These are phyloP conservation scores for Paramecium primaurelia DNA, from an alignment of 73 alveolate genomes.

Conservation along the genomic window DNA sequence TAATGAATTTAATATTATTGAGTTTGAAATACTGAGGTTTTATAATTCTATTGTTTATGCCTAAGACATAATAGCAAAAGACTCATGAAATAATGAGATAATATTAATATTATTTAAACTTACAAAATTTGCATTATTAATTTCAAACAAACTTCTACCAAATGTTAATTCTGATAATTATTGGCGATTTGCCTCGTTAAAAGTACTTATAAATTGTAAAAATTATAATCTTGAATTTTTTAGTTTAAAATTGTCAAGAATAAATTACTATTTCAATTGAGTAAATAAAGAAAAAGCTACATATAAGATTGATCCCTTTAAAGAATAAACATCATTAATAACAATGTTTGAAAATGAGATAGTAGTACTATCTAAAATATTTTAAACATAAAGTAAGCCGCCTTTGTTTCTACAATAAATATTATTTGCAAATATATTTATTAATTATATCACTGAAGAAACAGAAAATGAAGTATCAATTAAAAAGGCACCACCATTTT, in stretches of 20 bases:
- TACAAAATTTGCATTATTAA: background rate
- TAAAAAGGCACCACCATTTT: background rate
- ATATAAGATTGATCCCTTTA: background rate
- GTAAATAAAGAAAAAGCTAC: background rate
- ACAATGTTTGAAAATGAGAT: too few relatives aligned
- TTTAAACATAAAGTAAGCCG: background rate
- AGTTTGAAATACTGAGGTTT: background rate
- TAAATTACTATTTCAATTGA: background rate
- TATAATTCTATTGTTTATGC: background rate
- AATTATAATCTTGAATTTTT: background rate
- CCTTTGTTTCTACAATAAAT: background rate
- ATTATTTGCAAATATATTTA: too few relatives aligned
- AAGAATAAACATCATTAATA: background rate
- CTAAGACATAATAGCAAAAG: background rate
- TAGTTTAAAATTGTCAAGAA: background rate
- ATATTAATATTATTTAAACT: too few relatives aligned
- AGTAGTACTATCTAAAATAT: background rate
- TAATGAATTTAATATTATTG: background rate
- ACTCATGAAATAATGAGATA: background rate
- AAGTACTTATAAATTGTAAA: too few relatives aligned
- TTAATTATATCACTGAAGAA: background rate
- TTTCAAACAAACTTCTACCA: background rate
- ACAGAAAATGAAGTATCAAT: background rate
- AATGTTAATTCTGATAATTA: too few relatives aligned
- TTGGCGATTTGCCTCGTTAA: background rate